Evolutionary conservation across 2,329 filamentous ascomycete species (phyloP), one percentile per base, ranked within the genome.

Genomic region (Tolypocladium ovalisporum): DNA sequence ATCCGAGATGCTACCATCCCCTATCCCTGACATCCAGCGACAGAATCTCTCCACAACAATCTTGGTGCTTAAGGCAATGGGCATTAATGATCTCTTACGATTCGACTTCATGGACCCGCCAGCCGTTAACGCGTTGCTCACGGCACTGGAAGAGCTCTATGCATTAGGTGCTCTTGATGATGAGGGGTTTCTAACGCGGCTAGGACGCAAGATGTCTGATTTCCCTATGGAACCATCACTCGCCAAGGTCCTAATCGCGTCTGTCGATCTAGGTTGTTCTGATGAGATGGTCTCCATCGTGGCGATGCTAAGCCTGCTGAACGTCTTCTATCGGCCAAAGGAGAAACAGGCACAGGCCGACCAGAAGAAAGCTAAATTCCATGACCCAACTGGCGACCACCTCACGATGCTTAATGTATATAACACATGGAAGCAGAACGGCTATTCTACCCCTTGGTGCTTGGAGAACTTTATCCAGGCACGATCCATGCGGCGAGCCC

Each of bases 71-170:
- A 99, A 99, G 70, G 94, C 94, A 0, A 97, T 99, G 91, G 94
- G 95, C 4, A 97, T 99, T 72, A 97, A 99, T 68, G 94, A 99
- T 68, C 78, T 99, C 1, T 80, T 99, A 15, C 91, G 96, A 68
- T 99, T 99, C 66, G 93, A 97, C 73, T 99, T 99, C 66, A 97
- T 99, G 93, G 94, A 97, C 66, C 92, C 94, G 0, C 94, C 94
- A 0, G 94, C 94, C 0, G 94, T 94, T 35, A 97, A 97, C 67
- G 97, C 94, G 15, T 97, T 97, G 90, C 81, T 99, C 62, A 96
- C 91, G 54, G 94, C 94, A 0, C 77, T 99, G 3, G 95, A 99
- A 73, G 94, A 97, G 69, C 79, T 99, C 0, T 99, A 99, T 68
- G 90, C 91, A 0, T 77, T 99, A 12, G 90, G 88, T 4, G 93